These are phyloP conservation scores for Yamadazyma pseudoaaseri DNA, from an alignment of 1,139 yeast species.

Conservation along the genomic window DNA sequence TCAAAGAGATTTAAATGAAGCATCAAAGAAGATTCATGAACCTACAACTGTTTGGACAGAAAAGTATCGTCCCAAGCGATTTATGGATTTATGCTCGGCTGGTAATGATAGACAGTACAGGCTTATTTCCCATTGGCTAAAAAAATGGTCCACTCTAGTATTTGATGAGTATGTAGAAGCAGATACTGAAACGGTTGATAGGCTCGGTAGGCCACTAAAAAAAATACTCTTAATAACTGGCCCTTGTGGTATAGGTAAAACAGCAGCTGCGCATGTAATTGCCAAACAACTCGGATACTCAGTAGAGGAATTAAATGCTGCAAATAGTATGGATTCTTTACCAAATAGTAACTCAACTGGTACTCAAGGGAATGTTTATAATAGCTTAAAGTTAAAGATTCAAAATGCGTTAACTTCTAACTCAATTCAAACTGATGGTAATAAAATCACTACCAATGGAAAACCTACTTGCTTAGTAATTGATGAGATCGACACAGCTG, in stretches of 20 bases:
- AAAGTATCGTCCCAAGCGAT: slow-evolving; percentile 75
- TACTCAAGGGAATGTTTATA: slow-evolving; percentile 20
- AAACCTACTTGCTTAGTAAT: slow-evolving; percentile 79
- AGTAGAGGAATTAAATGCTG: slow-evolving; percentile 84
- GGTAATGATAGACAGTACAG: slow-evolving; percentile 86
- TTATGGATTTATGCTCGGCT: slow-evolving; percentile 59
- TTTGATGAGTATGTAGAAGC: slow-evolving; percentile 38
- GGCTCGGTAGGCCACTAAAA: slow-evolving; percentile 66
- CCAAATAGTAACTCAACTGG: slow-evolving; percentile 23
- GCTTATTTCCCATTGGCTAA: slow-evolving; percentile 71
- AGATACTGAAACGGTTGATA: slow-evolving; percentile 40
- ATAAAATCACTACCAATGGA: slow-evolving; percentile 24
- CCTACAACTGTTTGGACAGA: slow-evolving; percentile 50
- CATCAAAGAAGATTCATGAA: slow-evolving; percentile 5
- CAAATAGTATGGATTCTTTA: slow-evolving; percentile 56
- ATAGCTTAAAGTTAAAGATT: slow-evolving; percentile 50
- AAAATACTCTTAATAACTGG: slow-evolving; percentile 79
- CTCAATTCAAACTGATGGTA: slow-evolving; percentile 40
- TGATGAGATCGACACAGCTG: slow-evolving; percentile 91
- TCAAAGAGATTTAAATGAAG: slow-evolving; percentile 11
- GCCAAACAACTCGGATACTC: slow-evolving; percentile 83
- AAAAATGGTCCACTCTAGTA: slow-evolving; percentile 75
- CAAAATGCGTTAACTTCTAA: slow-evolving; percentile 68
- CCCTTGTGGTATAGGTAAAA: slow-evolving; percentile 95
- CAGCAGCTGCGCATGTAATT: slow-evolving; percentile 81